phyloP scores from a whole-genome alignment of 495 filamentous ascomycete species.

The Penicillium daleae region DNA sequence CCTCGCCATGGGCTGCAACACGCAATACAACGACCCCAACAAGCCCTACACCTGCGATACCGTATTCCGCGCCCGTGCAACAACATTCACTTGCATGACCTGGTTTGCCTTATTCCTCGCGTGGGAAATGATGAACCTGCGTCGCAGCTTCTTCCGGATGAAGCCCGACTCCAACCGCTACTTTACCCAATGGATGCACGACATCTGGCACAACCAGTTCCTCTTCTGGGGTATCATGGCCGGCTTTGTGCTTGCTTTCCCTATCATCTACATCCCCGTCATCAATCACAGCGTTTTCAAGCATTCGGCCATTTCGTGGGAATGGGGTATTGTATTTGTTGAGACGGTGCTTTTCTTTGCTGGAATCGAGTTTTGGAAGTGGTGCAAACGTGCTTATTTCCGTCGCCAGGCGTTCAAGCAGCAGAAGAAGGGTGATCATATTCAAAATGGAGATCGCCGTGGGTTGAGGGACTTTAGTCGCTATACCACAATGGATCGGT shows the following conservation, averaged over 20 bases:
- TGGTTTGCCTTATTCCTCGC: slow-evolving; percentile 77
- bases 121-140: slow-evolving; percentile 73
- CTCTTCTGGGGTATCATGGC: slow-evolving; percentile 70
- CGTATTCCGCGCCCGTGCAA: slow-evolving; percentile 72
- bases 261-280: slow-evolving; percentile 71
- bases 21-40: slow-evolving; percentile 44
- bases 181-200: slow-evolving; percentile 60
- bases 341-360: slow-evolving; percentile 63
- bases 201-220: slow-evolving; percentile 73
- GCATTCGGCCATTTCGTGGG: slow-evolving; percentile 72
- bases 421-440: slow-evolving; percentile 15
- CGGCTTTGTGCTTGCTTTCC: slow-evolving; percentile 73
- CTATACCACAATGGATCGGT: slow-evolving; percentile 46
- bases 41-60: slow-evolving; percentile 56
- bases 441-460: slow-evolving; percentile 18
- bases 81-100: slow-evolving; percentile 72
- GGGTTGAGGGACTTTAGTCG: slow-evolving; percentile 39
- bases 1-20: slow-evolving; percentile 66
- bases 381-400: slow-evolving; percentile 60
- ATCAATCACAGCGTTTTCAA: slow-evolving; percentile 72
- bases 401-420: slow-evolving; percentile 34
- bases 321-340: slow-evolving; percentile 68
- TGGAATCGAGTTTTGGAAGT: slow-evolving; percentile 71
- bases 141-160: slow-evolving; percentile 70
- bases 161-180: slow-evolving; percentile 55